Conservation (phyloP, 164 flowering plant genomes). For the Nelumbo lutea region DNA sequence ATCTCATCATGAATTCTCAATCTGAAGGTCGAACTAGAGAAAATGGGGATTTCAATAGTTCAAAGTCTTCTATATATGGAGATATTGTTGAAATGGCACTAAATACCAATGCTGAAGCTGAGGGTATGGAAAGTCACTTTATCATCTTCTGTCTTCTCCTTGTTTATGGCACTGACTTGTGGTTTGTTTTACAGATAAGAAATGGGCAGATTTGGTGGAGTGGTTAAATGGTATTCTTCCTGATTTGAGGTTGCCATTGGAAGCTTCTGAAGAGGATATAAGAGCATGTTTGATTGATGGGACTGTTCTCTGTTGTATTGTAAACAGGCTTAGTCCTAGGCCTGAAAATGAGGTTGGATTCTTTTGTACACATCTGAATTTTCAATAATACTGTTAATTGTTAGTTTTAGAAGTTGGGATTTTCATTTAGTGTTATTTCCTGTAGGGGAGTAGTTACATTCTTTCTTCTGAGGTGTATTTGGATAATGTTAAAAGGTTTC, state of each 20-base stretch:
- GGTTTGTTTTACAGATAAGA: conserved; percentile 34
- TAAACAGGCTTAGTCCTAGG: conserved; percentile 54
- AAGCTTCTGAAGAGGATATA: conserved; percentile 69
- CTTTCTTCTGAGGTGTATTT: conserved; percentile 20
- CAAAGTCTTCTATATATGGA: conserved; percentile 2
- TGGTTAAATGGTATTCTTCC: conserved; percentile 65
- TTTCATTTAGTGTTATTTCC: conserved; percentile 6
- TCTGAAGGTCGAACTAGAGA: not conserved
- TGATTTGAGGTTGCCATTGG: conserved; percentile 38
- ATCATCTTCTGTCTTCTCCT: not conserved
- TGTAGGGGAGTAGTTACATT: conserved; percentile 25
- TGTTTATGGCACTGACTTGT: not conserved
- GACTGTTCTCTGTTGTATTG: conserved; percentile 41
- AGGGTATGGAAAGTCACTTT: conserved; percentile 10
- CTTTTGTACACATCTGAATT: not conserved
- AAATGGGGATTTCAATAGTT: conserved; percentile 1
- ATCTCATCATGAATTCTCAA: conserved; percentile 7
- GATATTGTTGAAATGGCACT: not conserved
- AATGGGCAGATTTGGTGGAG: conserved; percentile 38
- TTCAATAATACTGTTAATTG: not conserved
- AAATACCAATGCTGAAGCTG: conserved; percentile 5
- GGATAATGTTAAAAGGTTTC: conserved; percentile 44
- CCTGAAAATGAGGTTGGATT: conserved; percentile 43
- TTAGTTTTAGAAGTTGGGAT: not conserved
- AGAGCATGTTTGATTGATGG: conserved; percentile 64